Conservation (phyloP, 805 yeast species). For the Kodamaea leandrae region DNA sequence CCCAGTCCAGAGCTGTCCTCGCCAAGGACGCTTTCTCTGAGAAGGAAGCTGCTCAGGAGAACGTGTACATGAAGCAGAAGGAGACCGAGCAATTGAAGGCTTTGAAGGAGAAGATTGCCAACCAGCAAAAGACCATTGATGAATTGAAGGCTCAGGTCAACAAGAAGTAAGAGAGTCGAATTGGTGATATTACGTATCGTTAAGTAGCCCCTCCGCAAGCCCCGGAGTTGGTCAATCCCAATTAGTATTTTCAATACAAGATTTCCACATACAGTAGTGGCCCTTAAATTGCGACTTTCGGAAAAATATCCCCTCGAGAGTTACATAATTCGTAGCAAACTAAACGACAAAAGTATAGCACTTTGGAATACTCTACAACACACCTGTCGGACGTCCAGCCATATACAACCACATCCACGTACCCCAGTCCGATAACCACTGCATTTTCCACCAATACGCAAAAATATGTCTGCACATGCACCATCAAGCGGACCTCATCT, state of each 20-base stretch:
- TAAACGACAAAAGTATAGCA: no score
- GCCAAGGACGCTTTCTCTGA: constrained; percentile 47
- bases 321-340: not conserved
- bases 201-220: not conserved
- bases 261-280: constrained; percentile 5
- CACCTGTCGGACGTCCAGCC: no score
- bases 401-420: no score
- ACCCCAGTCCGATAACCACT: no score
- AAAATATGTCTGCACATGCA: no score
- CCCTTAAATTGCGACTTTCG: not conserved
- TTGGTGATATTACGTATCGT: not conserved
- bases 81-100: constrained; percentile 83
- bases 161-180: constrained; percentile 10
- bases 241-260: constrained; percentile 1
- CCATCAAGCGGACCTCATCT: no score
- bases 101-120: constrained; percentile 71
- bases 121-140: constrained; percentile 62
- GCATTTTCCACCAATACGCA: no score
- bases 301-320: not conserved
- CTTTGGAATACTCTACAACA: no score
- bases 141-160: constrained; percentile 51
- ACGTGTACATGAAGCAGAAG: constrained; percentile 78
- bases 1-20: constrained; percentile 27
- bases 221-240: constrained; percentile 1
- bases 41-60: constrained; percentile 93